A percentile compares a stretch with the other conserved stretches of the same genome.
Conservation (phyloP, 192 early-diverging fungal genomes). For the Kappamyces sp. region DNA sequence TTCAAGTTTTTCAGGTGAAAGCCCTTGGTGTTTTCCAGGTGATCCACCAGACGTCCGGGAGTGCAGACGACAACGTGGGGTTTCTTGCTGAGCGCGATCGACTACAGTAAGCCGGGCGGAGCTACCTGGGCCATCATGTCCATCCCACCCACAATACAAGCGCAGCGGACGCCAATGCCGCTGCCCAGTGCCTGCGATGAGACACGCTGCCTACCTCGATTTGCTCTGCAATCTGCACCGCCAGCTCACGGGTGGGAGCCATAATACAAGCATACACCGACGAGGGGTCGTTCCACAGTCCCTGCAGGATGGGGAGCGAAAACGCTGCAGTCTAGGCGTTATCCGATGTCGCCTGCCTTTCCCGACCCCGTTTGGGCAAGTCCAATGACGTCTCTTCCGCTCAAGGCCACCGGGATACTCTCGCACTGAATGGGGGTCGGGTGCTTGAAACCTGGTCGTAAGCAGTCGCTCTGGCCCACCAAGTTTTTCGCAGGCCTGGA, state of each 20-base stretch:
- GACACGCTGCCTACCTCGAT: conserved; percentile 47
- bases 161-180: conserved; percentile 84
- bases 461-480: conserved; percentile 12
- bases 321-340: conserved; percentile 73
- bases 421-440: conserved; percentile 90
- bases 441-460: conserved; percentile 54
- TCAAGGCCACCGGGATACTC: conserved; percentile 84
- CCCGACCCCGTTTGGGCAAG: conserved; percentile 96
- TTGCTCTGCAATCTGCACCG: conserved; percentile 88
- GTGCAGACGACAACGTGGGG: conserved; percentile 95
- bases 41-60: conserved; percentile 90
- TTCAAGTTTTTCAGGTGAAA: conserved; percentile 87
- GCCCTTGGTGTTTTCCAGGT: conserved; percentile 97
- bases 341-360: conserved; percentile 75
- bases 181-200: conserved; percentile 60
- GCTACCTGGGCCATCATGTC: conserved; percentile 84
- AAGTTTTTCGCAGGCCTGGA: conserved; percentile 81
- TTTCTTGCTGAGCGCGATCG: conserved; percentile 88
- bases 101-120: background rate
- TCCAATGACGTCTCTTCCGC: conserved; percentile 89
- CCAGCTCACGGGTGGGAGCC: conserved; percentile 95
- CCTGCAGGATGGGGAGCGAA: conserved; percentile 82
- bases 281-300: conserved; percentile 81
- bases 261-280: conserved; percentile 91
- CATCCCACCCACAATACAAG: conserved; percentile 93